phyloP scores from a whole-genome alignment of 1,284 basidiomycete species.

The Schizophyllum amplum region DNA sequence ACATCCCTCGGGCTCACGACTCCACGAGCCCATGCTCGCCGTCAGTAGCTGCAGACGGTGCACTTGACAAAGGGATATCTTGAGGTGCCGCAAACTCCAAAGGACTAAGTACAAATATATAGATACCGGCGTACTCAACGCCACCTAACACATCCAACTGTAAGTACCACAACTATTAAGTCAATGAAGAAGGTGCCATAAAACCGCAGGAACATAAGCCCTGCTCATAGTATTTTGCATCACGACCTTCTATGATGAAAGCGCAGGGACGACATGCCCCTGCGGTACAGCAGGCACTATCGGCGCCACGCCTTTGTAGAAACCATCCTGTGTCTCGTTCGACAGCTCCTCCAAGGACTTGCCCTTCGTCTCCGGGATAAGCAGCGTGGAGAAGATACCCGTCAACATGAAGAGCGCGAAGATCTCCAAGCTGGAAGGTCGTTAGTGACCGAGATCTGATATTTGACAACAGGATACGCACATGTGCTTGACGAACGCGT shows the following conservation, averaged over 20 bases:
- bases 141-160: not conserved
- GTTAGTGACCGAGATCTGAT: not conserved
- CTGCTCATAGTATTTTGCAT: not conserved
- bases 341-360: conserved; percentile 64
- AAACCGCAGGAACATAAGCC: not conserved
- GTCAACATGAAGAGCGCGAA: conserved; percentile 78
- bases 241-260: not conserved
- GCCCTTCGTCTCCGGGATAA: conserved; percentile 71
- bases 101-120: not conserved
- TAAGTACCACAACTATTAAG: not conserved
- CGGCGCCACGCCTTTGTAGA: conserved; percentile 18
- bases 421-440: conserved; percentile 44
- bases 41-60: no score
- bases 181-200: not conserved
- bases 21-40: no score
- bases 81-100: no score
- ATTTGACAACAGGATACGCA: conserved; percentile 16
- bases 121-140: not conserved
- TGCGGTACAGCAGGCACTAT: not conserved
- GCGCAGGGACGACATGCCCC: not conserved
- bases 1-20: no score
- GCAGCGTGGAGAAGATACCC: conserved; percentile 68
- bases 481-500: conserved; percentile 57
- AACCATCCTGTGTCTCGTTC: conserved; percentile 60
- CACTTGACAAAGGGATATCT: no score